These are phyloP conservation scores for Colletotrichum gloeosporioides DNA, from an alignment of 2,329 filamentous ascomycete species.

Conservation along the genomic window DNA sequence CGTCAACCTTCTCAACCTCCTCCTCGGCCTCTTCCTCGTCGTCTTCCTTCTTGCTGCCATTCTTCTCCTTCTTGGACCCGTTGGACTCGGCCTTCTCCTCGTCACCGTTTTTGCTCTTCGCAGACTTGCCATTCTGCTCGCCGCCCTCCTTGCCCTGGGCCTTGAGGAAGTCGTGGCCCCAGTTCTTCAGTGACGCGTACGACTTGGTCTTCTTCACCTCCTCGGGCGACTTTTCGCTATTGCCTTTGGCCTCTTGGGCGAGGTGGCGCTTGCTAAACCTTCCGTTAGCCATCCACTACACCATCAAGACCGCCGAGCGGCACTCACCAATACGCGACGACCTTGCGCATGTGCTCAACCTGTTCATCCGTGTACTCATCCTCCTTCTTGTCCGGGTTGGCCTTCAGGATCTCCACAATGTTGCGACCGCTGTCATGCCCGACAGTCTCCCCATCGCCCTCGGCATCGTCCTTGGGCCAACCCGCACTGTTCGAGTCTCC, in stretches of 20 bases:
- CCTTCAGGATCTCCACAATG: slow-evolving; percentile 67
- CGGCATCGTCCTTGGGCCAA: slow-evolving; percentile 62
- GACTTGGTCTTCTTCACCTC: slow-evolving; percentile 55
- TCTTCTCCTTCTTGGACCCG: slow-evolving; percentile 11
- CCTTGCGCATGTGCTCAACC: slow-evolving; percentile 65
- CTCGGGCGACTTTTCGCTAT: slow-evolving; percentile 53
- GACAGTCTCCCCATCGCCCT: slow-evolving; percentile 63
- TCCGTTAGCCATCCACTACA: not conserved
- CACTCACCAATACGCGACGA: slow-evolving; percentile 63
- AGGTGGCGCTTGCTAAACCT: slow-evolving; percentile 62
- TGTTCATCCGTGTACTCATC: slow-evolving; percentile 61
- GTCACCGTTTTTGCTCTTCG: not conserved
- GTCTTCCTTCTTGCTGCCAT: slow-evolving; percentile 31
- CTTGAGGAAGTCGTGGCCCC: slow-evolving; percentile 61
- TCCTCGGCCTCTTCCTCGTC: slow-evolving; percentile 16
- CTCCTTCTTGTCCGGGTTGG: slow-evolving; percentile 63
- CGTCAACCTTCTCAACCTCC: slow-evolving; percentile 30
- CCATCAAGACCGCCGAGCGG: too few relatives aligned
- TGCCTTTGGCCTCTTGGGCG: slow-evolving; percentile 65
- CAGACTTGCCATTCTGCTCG: not conserved
- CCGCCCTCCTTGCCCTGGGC: slow-evolving; percentile 26
- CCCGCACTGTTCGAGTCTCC: slow-evolving; percentile 64
- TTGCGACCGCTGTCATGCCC: slow-evolving; percentile 69
- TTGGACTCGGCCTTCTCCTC: slow-evolving; percentile 5
- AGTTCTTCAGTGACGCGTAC: slow-evolving; percentile 68